Base-by-base conservation (phyloP, 169 alveolate genomes). In the Plasmodium ovale region DNA sequence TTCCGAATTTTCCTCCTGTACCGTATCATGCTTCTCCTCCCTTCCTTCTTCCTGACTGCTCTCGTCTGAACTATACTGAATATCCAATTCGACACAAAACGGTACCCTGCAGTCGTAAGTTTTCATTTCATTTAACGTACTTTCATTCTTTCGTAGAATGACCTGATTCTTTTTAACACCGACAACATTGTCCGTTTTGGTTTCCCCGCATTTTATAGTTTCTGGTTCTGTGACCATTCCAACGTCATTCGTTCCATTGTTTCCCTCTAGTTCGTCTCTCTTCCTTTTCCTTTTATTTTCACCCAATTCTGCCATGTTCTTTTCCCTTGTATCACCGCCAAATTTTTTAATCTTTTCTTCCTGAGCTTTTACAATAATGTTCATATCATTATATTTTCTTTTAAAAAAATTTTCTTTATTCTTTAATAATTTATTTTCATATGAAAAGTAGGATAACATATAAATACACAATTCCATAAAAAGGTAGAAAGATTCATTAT, bases 301-400 rank as follows among this genome's bases (percentile, higher is more conserved):
- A 12, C 39, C 29, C 16, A 25, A 10, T 16, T 16, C 68, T 16
- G n/a, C 54, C 7, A 4, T 29, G 21, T 70, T 35, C n/a, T 70
- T 33, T 60, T 7, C 49, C 21, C 4, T 14, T 65, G 25, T n/a
- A 14, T n/a, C 25, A 9, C 23, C 47, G n/a, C 25, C 56, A 5
- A n/a, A 12, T 29, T 29, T 25, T 12, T 70, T 19, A 51, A 31
- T 33, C 1, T 70, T 29, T 33, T 65, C 84, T 27, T 58, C 58
- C 37, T 65, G 79, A 16, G 49, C 84, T 14, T 82, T 64, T 16
- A 82, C 6, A 65, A 82, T 82, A 49, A 65, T 82, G 31, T 82
- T 82, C 90, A 65, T 65, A 49, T 82, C 90, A 16, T 82, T 82
- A 82, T 64, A 82, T 69, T 54, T 82, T 58, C 90, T 64, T 82